Conservation (phyloP, 495 filamentous ascomycete genomes). For the Apiosordaria backusii region DNA sequence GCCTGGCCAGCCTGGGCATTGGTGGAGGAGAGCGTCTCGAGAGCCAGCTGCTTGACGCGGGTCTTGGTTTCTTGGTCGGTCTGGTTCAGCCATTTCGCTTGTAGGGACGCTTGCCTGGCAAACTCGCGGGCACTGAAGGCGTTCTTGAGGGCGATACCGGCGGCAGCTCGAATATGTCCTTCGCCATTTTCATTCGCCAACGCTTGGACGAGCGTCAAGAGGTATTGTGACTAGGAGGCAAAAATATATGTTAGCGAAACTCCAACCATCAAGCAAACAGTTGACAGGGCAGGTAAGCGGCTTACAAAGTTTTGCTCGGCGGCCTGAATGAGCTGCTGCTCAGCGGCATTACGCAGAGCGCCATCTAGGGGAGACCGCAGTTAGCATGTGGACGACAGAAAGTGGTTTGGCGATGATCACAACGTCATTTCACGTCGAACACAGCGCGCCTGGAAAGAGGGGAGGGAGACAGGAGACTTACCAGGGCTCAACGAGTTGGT, state of each 20-base stretch:
- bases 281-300: slow-evolving; percentile 10
- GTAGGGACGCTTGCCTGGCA: slow-evolving; percentile 77
- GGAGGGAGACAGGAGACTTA: slow-evolving; percentile 43
- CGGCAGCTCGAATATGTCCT: slow-evolving; percentile 80
- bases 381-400: slow-evolving; percentile 14
- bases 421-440: not conserved
- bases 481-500: slow-evolving; percentile 87
- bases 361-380: slow-evolving; percentile 60
- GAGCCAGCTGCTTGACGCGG: slow-evolving; percentile 79
- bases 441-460: not conserved
- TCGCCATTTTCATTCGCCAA: slow-evolving; percentile 86
- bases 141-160: slow-evolving; percentile 96
- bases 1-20: slow-evolving; percentile 80
- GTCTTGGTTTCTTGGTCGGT: slow-evolving; percentile 74
- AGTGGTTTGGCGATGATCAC: slow-evolving; percentile 16
- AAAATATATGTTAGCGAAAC: slow-evolving; percentile 14
- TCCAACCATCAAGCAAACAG: not conserved
- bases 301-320: slow-evolving; percentile 93
- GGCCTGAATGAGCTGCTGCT: slow-evolving; percentile 89
- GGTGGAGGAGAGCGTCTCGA: slow-evolving; percentile 74
- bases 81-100: slow-evolving; percentile 83
- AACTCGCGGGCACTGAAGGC: slow-evolving; percentile 90
- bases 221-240: slow-evolving; percentile 70
- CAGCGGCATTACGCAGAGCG: slow-evolving; percentile 79
- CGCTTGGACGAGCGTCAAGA: slow-evolving; percentile 83